A percentile compares a stretch with the other conserved stretches of the same genome.
Conservation (phyloP, 352 stramenopile genomes). For the Globisporangium solare region DNA sequence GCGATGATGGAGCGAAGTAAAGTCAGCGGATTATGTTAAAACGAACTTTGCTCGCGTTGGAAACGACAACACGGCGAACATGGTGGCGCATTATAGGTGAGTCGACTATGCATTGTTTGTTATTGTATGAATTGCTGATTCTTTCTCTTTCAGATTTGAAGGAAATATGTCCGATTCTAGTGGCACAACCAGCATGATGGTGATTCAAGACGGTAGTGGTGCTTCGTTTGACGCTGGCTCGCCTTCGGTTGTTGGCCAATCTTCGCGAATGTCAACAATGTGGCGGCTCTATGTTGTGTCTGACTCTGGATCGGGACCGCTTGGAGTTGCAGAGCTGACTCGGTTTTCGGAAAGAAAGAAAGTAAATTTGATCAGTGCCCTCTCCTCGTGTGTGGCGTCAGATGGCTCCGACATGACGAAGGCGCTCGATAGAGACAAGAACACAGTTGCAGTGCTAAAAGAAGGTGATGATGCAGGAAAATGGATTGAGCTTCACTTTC, state of each 20-base stretch:
- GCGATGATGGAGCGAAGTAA: conserved; percentile 9
- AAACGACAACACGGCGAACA: background rate
- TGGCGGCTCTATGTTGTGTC: conserved; percentile 23
- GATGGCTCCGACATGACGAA: conserved; percentile 16
- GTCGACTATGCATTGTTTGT: background rate
- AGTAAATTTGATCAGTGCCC: conserved; percentile 14
- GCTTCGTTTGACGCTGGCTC: background rate
- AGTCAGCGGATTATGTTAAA: conserved; percentile 5
- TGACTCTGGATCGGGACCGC: conserved; percentile 7
- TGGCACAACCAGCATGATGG: background rate
- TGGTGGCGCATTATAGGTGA: conserved; percentile 5
- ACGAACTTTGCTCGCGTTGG: conserved; percentile 5
- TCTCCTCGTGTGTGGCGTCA: conserved; percentile 11
- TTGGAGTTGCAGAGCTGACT: conserved; percentile 24
- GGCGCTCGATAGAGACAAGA: conserved; percentile 22
- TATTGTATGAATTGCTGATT: background rate
- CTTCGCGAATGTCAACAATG: background rate
- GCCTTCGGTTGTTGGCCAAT: background rate
- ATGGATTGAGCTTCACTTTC: conserved; percentile 28
- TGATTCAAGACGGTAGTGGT: background rate
- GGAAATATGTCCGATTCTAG: conserved; percentile 2
- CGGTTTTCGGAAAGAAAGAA: conserved; percentile 24
- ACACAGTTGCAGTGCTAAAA: conserved; percentile 16
- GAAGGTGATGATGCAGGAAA: conserved; percentile 6
- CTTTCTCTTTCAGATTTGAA: conserved; percentile 4